Conservation (phyloP, 1,284 basidiomycete genomes). For the Ceratobasidium sp. region DNA sequence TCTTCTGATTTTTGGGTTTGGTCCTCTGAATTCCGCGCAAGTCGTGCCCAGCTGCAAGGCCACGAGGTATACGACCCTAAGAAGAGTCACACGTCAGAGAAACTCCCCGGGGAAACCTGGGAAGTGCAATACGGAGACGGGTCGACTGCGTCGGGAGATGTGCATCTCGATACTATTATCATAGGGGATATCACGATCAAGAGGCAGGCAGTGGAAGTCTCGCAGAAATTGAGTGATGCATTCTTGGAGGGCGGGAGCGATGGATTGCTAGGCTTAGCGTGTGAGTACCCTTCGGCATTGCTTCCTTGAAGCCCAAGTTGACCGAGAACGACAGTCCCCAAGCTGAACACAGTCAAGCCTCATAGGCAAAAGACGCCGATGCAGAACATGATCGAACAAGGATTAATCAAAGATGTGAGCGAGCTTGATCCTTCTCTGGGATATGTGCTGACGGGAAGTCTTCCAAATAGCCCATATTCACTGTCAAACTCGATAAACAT, state of each 20-base stretch:
- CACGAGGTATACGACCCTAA: slow-evolving; percentile 44
- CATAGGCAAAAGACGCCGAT: slow-evolving; percentile 44
- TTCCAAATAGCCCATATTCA: slow-evolving; percentile 42
- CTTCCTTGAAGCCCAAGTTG: neutral
- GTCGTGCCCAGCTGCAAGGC: neutral
- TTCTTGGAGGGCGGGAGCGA: slow-evolving; percentile 40
- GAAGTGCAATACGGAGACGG: slow-evolving; percentile 46
- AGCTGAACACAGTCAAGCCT: slow-evolving; percentile 26
- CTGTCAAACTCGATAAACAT: slow-evolving; percentile 42
- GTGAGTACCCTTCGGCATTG: neutral
- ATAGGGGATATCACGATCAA: slow-evolving; percentile 36
- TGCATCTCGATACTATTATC: slow-evolving; percentile 35
- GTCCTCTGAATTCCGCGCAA: slow-evolving; percentile 23
- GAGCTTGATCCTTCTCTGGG: no score
- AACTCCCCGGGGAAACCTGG: slow-evolving; percentile 32
- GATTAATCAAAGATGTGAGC: slow-evolving; percentile 27
- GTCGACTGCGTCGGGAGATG: slow-evolving; percentile 39
- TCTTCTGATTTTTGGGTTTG: slow-evolving; percentile 44
- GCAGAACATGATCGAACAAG: slow-evolving; percentile 44
- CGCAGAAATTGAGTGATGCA: slow-evolving; percentile 30
- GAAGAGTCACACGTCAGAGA: slow-evolving; percentile 37
- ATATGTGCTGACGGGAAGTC: neutral
- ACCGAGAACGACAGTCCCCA: neutral
- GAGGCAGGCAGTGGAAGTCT: slow-evolving; percentile 44
- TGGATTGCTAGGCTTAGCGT: slow-evolving; percentile 43